Conservation (phyloP, 768 basidiomycete species). For the Podaxis sp. region DNA sequence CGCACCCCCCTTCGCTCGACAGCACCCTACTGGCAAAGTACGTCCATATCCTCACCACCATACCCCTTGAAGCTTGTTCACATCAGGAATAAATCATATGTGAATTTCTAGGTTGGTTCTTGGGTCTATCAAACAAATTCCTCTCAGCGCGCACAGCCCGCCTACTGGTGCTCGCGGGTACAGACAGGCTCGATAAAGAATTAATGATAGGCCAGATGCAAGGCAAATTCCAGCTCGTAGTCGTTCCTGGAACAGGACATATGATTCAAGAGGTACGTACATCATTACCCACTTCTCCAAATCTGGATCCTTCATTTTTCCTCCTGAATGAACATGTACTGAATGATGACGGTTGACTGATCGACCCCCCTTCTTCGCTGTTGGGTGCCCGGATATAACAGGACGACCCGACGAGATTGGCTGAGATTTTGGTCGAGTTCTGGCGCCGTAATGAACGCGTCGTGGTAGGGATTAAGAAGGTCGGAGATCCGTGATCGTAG, state of each 20-base stretch:
- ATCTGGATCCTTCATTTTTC: not conserved
- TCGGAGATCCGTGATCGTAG: constrained; percentile 39
- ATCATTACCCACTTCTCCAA: not conserved
- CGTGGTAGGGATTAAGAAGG: constrained; percentile 57
- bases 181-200: constrained; percentile 88
- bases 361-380: not conserved
- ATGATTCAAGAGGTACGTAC: constrained; percentile 85
- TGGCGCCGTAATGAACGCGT: constrained; percentile 87
- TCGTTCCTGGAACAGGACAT: constrained; percentile 86
- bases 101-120: constrained; percentile 77
- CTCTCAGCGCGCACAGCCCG: constrained; percentile 76
- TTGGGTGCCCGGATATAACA: constrained; percentile 26
- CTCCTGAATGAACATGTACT: not conserved
- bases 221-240: constrained; percentile 92
- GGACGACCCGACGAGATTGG: constrained; percentile 84
- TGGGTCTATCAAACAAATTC: constrained; percentile 76
- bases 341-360: not conserved
- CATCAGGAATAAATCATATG: not conserved
- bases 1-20: constrained; percentile 81
- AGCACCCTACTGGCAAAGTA: constrained; percentile 88
- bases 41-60: not conserved
- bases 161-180: constrained; percentile 86
- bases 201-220: constrained; percentile 98
- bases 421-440: constrained; percentile 82
- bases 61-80: not conserved